Conservation (phyloP, 352 stramenopile species). For the Phytophthora melonis region DNA sequence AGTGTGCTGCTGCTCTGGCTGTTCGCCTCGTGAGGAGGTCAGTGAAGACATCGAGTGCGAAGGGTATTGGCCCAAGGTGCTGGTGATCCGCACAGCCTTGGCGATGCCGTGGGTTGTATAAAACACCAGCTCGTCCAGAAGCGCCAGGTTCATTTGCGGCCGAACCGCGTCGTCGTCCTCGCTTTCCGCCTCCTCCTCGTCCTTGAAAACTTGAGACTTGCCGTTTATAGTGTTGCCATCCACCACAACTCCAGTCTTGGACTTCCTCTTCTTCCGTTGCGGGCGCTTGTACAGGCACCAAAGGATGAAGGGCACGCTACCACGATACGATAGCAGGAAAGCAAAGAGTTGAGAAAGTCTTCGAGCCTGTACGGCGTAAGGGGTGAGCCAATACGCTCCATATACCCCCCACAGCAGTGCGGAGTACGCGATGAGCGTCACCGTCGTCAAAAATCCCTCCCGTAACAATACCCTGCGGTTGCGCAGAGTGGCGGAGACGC, state of each 20-base stretch:
- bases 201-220: constrained; percentile 12
- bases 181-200: constrained; percentile 34
- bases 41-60: constrained; percentile 5
- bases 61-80: constrained; percentile 31
- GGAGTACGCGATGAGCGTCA: constrained; percentile 76
- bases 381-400: constrained; percentile 67
- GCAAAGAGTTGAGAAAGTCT: constrained; percentile 66
- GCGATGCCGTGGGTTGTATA: constrained; percentile 85
- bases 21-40: constrained; percentile 6
- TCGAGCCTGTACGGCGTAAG: constrained; percentile 33
- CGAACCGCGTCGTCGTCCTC: constrained; percentile 70
- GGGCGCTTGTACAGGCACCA: constrained; percentile 77
- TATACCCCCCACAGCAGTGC: constrained; percentile 76
- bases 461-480: constrained; percentile 65
- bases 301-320: constrained; percentile 75
- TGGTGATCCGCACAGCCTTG: constrained; percentile 52
- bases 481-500: constrained; percentile 66
- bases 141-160: constrained; percentile 81
- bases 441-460: constrained; percentile 76
- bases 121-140: constrained; percentile 80
- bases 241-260: constrained; percentile 34
- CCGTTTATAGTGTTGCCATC: constrained; percentile 13
- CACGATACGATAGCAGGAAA: constrained; percentile 77
- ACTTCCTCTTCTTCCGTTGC: constrained; percentile 24
- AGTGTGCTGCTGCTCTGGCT: constrained; percentile 9